Conservation (phyloP, 108 stramenopile species). For the Nitzschia sp. region DNA sequence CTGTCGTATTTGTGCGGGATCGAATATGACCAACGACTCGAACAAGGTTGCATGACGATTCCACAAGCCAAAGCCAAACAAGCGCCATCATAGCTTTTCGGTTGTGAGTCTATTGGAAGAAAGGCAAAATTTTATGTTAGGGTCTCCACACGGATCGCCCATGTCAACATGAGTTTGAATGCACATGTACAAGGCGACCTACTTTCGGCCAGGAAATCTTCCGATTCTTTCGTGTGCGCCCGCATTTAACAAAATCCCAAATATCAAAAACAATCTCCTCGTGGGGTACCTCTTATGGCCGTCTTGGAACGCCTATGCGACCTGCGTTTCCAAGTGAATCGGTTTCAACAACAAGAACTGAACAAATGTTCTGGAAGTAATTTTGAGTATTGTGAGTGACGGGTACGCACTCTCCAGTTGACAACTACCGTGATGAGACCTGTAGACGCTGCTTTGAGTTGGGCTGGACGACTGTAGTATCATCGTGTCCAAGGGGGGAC, state of each 20-base stretch:
- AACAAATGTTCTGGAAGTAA: constrained; percentile 30
- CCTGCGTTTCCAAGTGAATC: constrained; percentile 44
- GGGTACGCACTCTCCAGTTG: too few relatives aligned
- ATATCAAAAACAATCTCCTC: constrained; percentile 8
- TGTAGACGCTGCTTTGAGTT: too few relatives aligned
- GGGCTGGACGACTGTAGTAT: too few relatives aligned
- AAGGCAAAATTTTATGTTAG: constrained; percentile 46
- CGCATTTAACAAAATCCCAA: constrained; percentile 9
- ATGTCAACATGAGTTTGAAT: constrained; percentile 25
- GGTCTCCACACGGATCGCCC: constrained; percentile 20
- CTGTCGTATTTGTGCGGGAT: constrained; percentile 46
- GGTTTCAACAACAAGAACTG: constrained; percentile 41
- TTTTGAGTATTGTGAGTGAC: too few relatives aligned
- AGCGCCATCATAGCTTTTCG: constrained; percentile 44
- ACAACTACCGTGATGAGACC: too few relatives aligned
- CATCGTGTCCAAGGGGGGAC: too few relatives aligned
- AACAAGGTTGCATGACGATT: constrained; percentile 15
- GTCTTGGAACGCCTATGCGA: constrained; percentile 33
- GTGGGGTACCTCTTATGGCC: constrained; percentile 6
- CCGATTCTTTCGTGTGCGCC: constrained; percentile 12
- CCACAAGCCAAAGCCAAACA: constrained; percentile 29
- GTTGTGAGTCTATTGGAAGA: constrained; percentile 55
- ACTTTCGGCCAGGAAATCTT: constrained; percentile 3
- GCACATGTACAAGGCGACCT: constrained; percentile 9
- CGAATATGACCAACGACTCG: constrained; percentile 35